Evolutionary conservation across 2,329 filamentous ascomycete genomes (phyloP).

Genomic region (Hymenoscyphus albidus): DNA sequence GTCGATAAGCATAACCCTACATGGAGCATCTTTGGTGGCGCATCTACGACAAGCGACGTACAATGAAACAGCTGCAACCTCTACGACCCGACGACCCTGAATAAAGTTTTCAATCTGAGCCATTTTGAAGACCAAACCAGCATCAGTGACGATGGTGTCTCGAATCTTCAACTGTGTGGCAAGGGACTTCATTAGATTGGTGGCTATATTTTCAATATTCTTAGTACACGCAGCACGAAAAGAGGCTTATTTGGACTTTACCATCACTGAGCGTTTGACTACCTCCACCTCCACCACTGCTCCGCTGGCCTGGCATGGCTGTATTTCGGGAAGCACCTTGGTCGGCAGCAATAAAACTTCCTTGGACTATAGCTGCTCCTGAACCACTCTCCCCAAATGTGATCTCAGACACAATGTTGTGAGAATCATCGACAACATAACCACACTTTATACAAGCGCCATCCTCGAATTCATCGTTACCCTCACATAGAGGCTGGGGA

Average conservation of each 20-base stretch:
- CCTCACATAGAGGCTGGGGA: conserved; percentile 57
- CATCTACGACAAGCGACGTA: conserved; percentile 78
- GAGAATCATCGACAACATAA: conserved; percentile 70
- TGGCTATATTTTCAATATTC: conserved; percentile 21
- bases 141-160: conserved; percentile 60
- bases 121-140: conserved; percentile 71
- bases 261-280: conserved; percentile 54
- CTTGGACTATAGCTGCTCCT: conserved; percentile 86
- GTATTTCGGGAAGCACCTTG: conserved; percentile 58
- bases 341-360: conserved; percentile 80
- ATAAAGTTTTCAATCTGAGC: conserved; percentile 73
- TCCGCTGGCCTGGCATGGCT: conserved; percentile 55
- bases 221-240: neutral
- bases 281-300: conserved; percentile 46
- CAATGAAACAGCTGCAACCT: conserved; percentile 84
- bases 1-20: conserved; percentile 91
- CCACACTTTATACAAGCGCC: conserved; percentile 80
- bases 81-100: conserved; percentile 78
- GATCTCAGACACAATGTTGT: conserved; percentile 88
- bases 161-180: conserved; percentile 56
- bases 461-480: conserved; percentile 54
- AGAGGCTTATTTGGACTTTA: conserved; percentile 17
- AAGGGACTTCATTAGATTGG: conserved; percentile 59
- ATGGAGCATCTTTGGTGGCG: conserved; percentile 54
- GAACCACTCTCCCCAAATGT: conserved; percentile 83